Evolutionary conservation across 306 rosid genomes (phyloP).

Genomic region (Cotoneaster glaucophyllus): DNA sequence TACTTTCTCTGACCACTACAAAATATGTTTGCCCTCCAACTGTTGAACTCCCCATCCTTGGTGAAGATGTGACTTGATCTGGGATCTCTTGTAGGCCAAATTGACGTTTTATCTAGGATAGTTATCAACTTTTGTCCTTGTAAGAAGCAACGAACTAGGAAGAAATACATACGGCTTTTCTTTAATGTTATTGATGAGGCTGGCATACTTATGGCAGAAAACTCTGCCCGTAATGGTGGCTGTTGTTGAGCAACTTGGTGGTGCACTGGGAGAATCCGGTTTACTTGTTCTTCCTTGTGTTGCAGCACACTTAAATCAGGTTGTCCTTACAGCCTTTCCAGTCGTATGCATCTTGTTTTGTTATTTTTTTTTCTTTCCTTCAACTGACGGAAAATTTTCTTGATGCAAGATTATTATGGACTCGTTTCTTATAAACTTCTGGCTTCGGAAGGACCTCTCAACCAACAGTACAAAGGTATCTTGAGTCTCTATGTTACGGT

Average conservation of each 20-base stretch:
- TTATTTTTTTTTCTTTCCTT: background rate
- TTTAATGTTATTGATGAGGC: background rate
- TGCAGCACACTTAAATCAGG: constrained; percentile 94
- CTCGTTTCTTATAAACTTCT: constrained; percentile 53
- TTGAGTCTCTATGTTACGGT: constrained; percentile 10
- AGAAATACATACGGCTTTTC: background rate
- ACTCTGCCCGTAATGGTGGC: constrained; percentile 96
- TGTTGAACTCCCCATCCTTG: background rate
- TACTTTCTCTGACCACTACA: no score
- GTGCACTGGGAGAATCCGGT: constrained; percentile 82
- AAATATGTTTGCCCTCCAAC: background rate
- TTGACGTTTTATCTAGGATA: background rate
- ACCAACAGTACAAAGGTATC: constrained; percentile 33
- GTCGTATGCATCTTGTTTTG: background rate
- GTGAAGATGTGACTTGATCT: background rate
- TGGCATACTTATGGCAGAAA: constrained; percentile 46
- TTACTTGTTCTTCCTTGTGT: constrained; percentile 91
- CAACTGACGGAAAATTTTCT: constrained; percentile 23
- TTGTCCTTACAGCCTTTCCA: constrained; percentile 25
- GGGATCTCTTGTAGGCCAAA: background rate
- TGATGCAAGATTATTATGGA: constrained; percentile 57
- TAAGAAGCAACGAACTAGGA: background rate
- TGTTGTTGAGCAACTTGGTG: constrained; percentile 76
- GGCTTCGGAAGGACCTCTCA: constrained; percentile 37
- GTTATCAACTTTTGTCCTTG: no score